phyloP scores from a whole-genome alignment of 345 rosid genomes.

The Lepidium sativum region DNA sequence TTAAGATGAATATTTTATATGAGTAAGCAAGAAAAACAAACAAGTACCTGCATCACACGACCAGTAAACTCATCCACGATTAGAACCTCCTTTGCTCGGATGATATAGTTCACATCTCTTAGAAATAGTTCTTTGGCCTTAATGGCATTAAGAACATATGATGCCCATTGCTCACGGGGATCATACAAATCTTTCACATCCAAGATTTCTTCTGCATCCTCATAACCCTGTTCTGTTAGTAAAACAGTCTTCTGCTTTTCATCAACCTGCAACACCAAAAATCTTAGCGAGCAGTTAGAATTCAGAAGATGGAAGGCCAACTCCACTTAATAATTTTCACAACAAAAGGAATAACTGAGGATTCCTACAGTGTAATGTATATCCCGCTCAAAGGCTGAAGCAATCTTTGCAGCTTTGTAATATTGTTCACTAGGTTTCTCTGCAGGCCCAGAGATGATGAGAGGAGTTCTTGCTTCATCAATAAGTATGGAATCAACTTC shows the following conservation, averaged over 20 bases:
- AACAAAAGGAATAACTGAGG: neutral
- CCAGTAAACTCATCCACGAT: constrained; percentile 98
- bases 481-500: constrained; percentile 98
- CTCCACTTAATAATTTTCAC: neutral
- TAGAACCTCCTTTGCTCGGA: constrained; percentile 90
- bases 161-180: constrained; percentile 97
- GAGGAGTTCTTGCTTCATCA: constrained; percentile 99
- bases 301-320: neutral
- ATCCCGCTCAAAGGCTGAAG: constrained; percentile 78
- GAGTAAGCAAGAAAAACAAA: constrained; percentile 3
- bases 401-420: constrained; percentile 91
- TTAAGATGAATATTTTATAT: neutral
- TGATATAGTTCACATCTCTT: constrained; percentile 88
- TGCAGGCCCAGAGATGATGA: constrained; percentile 89
- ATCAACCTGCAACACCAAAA: constrained; percentile 60
- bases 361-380: constrained; percentile 83
- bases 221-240: constrained; percentile 95
- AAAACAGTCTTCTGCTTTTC: constrained; percentile 91
- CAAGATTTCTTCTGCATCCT: constrained; percentile 91
- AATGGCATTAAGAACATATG: constrained; percentile 80
- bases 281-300: neutral
- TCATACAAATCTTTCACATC: constrained; percentile 90
- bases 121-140: constrained; percentile 94
- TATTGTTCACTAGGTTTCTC: constrained; percentile 94
- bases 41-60: constrained; percentile 91